Conservation (phyloP, 257 asterid species). For the Solanum rostratum region DNA sequence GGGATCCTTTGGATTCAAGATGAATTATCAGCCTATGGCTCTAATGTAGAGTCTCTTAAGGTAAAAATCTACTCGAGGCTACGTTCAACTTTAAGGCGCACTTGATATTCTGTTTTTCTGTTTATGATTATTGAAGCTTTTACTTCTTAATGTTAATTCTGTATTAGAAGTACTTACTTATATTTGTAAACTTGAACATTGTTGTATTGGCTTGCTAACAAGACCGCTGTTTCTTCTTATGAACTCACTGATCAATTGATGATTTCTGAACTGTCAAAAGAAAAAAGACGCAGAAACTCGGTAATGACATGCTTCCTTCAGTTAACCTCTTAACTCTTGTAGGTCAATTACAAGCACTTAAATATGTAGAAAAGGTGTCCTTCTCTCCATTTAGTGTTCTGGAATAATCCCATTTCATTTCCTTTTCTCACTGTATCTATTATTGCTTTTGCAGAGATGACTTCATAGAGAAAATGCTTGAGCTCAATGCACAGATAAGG, state of each 20-base stretch:
- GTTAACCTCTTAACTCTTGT: background rate
- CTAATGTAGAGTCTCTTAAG: conserved; percentile 44
- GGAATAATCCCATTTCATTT: background rate
- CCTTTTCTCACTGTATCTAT: background rate
- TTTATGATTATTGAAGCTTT: background rate
- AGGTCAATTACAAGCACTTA: background rate
- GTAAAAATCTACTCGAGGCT: conserved; percentile 5
- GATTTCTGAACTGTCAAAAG: conserved; percentile 31
- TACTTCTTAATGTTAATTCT: background rate
- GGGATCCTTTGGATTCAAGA: conserved; percentile 41
- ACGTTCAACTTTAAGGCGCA: background rate
- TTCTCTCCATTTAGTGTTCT: background rate
- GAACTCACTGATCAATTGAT: background rate
- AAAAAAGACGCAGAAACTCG: conserved; percentile 41
- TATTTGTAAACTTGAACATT: background rate
- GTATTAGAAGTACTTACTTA: background rate
- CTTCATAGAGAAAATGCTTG: conserved; percentile 54
- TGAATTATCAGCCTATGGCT: conserved; percentile 38
- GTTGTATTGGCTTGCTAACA: background rate
- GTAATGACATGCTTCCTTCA: conserved; percentile 15
- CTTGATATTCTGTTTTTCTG: background rate
- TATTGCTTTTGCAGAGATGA: conserved; percentile 47
- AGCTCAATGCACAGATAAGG: conserved; percentile 63
- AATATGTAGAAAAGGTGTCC: background rate
- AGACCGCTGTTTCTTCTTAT: background rate